Evolutionary conservation across 345 rosid species (phyloP), one percentile per base, ranked within the genome.

Genomic region (Citrus cavaleriei): DNA sequence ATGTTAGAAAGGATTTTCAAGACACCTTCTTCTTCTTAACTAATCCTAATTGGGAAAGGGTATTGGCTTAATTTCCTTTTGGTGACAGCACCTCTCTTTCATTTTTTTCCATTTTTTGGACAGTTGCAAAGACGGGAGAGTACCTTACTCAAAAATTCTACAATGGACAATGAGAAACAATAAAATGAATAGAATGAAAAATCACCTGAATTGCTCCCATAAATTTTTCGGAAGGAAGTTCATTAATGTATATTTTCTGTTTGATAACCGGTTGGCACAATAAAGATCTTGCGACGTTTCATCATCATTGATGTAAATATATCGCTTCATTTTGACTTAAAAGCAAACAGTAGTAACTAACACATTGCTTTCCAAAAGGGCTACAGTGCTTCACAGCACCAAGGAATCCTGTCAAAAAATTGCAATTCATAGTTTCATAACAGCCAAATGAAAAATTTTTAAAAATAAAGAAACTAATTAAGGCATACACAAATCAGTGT

Each of bases 131-230:
- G 66, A 28, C 3, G 13, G n/a, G 38, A 28, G 40, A 71, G 30
- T 16, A 27, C 28, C 28, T 28, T 71, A 10, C 55, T 55, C 4
- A 49, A 25, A 35, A 14, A 54, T 32, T 51, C 5, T 27, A 55
- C 38, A 55, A 28, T 21, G n/a, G 14, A 64, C 62, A 13, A 51
- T 30, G 12, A 72, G 32, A 66, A 51, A 7, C 24, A 63, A 73
- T 46, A 25, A 25, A 62, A n/a, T 18, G 54, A 42, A 79, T 10
- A 42, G 60, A 68, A 40, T 54, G 58, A 73, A 73, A 40, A 58
- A 34, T 74, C 72, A 94, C 99, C 99, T 94, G 87, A 96, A 96
- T 83, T 94, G 99, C 90, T 96, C 99, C 91, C 87, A 86, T 71
- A 97, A 82, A 82, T 94, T 97, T 79, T 97, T 97, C 0, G 98